Evolutionary conservation across 2,329 filamentous ascomycete species (phyloP).

Genomic region (Cercospora sojina): DNA sequence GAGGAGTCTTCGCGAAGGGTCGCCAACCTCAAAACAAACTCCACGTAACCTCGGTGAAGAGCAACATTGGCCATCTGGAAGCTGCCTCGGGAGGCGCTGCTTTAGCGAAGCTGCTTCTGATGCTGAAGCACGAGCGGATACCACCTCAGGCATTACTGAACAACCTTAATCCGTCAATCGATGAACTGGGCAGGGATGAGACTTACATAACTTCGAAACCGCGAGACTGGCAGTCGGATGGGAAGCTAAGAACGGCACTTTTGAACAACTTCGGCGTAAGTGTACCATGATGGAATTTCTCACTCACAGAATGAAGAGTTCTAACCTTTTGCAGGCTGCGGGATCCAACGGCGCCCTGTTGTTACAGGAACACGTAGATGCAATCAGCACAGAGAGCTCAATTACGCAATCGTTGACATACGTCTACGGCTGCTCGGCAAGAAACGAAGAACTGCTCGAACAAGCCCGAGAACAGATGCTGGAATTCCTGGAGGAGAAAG

Average conservation of each 20-base stretch:
- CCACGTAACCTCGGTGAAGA: slow-evolving; percentile 31
- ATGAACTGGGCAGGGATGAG: slow-evolving; percentile 9
- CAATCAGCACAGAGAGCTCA: background rate
- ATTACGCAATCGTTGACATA: background rate
- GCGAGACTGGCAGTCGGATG: slow-evolving; percentile 1
- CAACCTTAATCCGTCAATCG: slow-evolving; percentile 15
- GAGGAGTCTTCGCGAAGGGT: slow-evolving; percentile 33
- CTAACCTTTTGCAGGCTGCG: slow-evolving; percentile 27
- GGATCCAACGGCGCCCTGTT: slow-evolving; percentile 41
- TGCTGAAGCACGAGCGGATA: slow-evolving; percentile 35
- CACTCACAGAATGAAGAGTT: too few relatives aligned
- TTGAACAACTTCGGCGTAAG: slow-evolving; percentile 40
- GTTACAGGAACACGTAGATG: slow-evolving; percentile 17
- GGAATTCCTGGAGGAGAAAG: background rate
- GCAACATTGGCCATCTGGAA: slow-evolving; percentile 35
- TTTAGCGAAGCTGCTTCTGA: slow-evolving; percentile 39
- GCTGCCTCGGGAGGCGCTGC: slow-evolving; percentile 42
- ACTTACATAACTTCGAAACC: slow-evolving; percentile 3
- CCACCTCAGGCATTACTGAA: slow-evolving; percentile 15
- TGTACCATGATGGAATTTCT: background rate
- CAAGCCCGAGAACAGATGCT: background rate
- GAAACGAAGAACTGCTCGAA: slow-evolving; percentile 7
- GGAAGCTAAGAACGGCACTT: slow-evolving; percentile 8
- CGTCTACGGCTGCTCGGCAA: slow-evolving; percentile 13
- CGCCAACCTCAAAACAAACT: slow-evolving; percentile 18